Conservation (phyloP, 345 rosid genomes). For the Boechera divaricarpa region DNA sequence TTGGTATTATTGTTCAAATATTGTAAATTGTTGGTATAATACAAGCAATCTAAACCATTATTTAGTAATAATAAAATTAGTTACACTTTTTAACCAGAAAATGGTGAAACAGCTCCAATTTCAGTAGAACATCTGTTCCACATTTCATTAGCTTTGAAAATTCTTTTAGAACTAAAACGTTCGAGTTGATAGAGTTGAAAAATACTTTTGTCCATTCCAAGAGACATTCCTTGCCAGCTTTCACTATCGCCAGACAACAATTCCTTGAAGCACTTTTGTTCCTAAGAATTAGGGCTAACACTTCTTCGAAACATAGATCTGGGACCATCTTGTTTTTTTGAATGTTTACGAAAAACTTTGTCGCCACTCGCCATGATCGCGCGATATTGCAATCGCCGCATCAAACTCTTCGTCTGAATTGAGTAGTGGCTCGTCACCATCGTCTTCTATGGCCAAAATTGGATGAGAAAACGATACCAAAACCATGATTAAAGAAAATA, state of each 20-base stretch:
- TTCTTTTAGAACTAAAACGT: neutral
- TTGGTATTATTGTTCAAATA: too few species aligned
- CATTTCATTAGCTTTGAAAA: neutral
- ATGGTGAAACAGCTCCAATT: neutral
- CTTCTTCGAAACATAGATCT: neutral
- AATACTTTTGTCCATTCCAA: neutral
- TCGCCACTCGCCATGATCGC: neutral
- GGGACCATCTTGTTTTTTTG: neutral
- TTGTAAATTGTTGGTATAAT: too few species aligned
- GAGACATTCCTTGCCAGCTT: slow-evolving; percentile 22
- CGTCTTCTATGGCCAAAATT: slow-evolving; percentile 1
- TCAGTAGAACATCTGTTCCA: slow-evolving; percentile 18
- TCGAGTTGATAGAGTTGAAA: neutral
- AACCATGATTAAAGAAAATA: neutral
- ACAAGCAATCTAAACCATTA: too few species aligned
- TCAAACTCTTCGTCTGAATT: neutral
- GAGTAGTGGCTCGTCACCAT: neutral
- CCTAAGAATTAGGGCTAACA: neutral
- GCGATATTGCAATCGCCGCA: neutral
- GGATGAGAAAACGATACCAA: slow-evolving; percentile 16
- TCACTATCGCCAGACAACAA: slow-evolving; percentile 18
- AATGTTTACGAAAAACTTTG: neutral
- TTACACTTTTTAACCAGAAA: neutral
- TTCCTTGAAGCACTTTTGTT: slow-evolving; percentile 2
- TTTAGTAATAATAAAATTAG: neutral